Evolutionary conservation across 306 rosid genomes (phyloP), one percentile per base, ranked within the genome.

Genomic region (Arachis stenosperma): DNA sequence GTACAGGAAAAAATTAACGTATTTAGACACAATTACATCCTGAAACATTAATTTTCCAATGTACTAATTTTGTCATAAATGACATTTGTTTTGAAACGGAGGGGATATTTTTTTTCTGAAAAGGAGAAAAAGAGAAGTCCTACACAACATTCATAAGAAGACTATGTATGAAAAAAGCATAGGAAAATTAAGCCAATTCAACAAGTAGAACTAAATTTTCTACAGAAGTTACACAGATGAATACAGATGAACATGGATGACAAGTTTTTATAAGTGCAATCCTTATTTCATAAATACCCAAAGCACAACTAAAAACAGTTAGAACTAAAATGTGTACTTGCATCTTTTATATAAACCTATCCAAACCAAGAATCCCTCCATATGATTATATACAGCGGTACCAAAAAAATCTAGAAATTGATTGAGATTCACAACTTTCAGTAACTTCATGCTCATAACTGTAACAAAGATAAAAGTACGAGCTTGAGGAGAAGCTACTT

Each of bases 341-440:
- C 33, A 64, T 10, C 9, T 6, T n/a, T 10, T 71, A 1, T 10
- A 55, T 56, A 55, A 46, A 42, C 67, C 9, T 54, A 33, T 56
- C 60, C 47, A 41, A 17, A 46, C 52, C 68, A 33, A 46, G 5
- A 48, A 58, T 62, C 22, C 66, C 17, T 69, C 56, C 43, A 6
- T 17, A 52, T 17, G 56, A 52, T 14, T 14, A 22, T 59, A 56
- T 46, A 43, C 15, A 46, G 12, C 7, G 67, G 15, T 36, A 73
- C 57, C 4, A 43, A 9, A 41, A 62, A 69, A 10, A 11, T 51
- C 36, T 8, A 33, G 37, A 33, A 33, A 33, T 1, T 22, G 27
- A 22, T 22, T 22, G 27, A 22, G 27, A 22, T 22, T 22, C 1
- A 22, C 27, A 22, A 22, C n/a, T 46, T 6, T 30, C 14, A 9